These are phyloP conservation scores for Venustampulla echinocandica DNA, from an alignment of 495 filamentous ascomycete species.

Conservation along the genomic window DNA sequence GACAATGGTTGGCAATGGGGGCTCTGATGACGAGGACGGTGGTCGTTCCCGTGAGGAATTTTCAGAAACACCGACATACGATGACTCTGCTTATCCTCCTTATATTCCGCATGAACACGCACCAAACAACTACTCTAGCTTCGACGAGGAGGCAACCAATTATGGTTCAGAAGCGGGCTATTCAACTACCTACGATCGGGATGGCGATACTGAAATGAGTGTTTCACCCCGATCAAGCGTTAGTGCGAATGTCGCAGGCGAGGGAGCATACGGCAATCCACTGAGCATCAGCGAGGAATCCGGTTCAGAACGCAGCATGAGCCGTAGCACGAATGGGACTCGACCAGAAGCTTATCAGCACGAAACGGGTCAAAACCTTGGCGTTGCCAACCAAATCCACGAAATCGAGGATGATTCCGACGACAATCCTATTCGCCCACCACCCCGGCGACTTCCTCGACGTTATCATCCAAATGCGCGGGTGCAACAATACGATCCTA, in stretches of 20 bases:
- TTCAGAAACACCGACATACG: conserved; percentile 12
- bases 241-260: neutral
- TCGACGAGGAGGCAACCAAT: conserved; percentile 10
- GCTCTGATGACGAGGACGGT: conserved; percentile 16
- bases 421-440: conserved; percentile 15
- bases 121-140: neutral
- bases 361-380: conserved; percentile 5
- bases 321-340: neutral
- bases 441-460: conserved; percentile 11
- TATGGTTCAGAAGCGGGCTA: conserved; percentile 6
- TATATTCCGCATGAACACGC: neutral
- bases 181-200: conserved; percentile 10
- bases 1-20: conserved; percentile 16
- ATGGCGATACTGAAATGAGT: conserved; percentile 26
- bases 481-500: conserved; percentile 16
- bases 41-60: conserved; percentile 2
- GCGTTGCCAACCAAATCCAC: conserved; percentile 12
- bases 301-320: neutral
- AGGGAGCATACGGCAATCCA: neutral
- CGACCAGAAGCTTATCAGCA: neutral
- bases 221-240: conserved; percentile 8
- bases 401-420: conserved; percentile 17
- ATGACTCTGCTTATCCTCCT: neutral
- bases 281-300: neutral
- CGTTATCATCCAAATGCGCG: conserved; percentile 1